Percentiles rank a stretch among this genome's conserved stretches.
These are phyloP conservation scores for button mushroom (Agaricus bisporus) DNA, from an alignment of 768 basidiomycete species.

Conservation along the genomic window DNA sequence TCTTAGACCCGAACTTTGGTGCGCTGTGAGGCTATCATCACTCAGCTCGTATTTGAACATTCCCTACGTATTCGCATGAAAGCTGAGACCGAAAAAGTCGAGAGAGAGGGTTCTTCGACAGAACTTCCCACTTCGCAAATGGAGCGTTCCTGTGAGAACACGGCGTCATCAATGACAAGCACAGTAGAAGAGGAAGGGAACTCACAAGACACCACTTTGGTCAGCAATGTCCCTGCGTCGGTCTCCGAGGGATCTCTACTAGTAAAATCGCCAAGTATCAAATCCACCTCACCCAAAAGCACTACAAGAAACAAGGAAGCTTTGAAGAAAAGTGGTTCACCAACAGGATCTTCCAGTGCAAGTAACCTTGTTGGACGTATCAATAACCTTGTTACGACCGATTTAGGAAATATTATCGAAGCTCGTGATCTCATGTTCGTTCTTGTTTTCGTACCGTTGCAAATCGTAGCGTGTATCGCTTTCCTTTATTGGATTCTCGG, in stretches of 20 bases:
- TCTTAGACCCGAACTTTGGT: constrained; percentile 43
- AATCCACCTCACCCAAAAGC: constrained; percentile 2
- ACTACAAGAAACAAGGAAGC: not conserved
- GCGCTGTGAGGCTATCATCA: constrained; percentile 40
- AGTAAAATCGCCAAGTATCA: constrained; percentile 5
- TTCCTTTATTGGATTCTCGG: constrained; percentile 45
- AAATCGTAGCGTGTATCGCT: constrained; percentile 30
- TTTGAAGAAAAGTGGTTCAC: not conserved
- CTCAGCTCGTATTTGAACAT: constrained; percentile 37
- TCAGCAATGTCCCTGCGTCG: not conserved
- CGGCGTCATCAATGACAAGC: not conserved
- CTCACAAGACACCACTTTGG: constrained; percentile 3
- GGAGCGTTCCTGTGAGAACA: not conserved
- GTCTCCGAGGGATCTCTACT: not conserved
- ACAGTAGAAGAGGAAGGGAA: constrained; percentile 1
- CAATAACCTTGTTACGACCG: constrained; percentile 72
- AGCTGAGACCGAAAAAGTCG: constrained; percentile 24
- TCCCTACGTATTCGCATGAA: constrained; percentile 57
- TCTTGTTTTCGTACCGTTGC: constrained; percentile 35
- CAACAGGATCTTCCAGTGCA: constrained; percentile 10
- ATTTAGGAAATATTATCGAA: constrained; percentile 36
- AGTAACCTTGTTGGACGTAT: constrained; percentile 66
- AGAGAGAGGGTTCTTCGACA: constrained; percentile 8
- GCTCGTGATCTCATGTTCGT: constrained; percentile 31
- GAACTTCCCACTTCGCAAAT: constrained; percentile 12